phyloP scores from a whole-genome alignment of 306 rosid genomes.

The Canavalia ensiformis region DNA sequence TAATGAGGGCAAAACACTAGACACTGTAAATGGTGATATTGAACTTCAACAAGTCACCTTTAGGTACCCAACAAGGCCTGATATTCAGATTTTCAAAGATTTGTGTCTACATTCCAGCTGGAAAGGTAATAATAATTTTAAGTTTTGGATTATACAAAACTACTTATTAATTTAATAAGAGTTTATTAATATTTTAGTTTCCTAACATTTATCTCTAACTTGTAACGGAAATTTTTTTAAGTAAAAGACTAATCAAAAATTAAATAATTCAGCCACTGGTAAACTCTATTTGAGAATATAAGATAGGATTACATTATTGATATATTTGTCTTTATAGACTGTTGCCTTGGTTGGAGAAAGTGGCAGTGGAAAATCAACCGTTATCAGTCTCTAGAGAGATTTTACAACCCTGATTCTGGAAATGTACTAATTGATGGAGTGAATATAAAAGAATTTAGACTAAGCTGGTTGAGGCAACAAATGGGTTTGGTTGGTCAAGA shows the following conservation, averaged over 20 bases:
- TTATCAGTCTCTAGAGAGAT: conserved; percentile 82
- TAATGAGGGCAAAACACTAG: conserved; percentile 55
- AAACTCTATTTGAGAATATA: too few species aligned
- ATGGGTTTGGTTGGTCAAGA: conserved; percentile 94
- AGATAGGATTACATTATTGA: background rate
- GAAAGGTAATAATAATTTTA: conserved; percentile 62
- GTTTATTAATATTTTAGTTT: too few species aligned
- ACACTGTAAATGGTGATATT: conserved; percentile 60
- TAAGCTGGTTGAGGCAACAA: conserved; percentile 86
- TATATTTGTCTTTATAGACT: conserved; percentile 55
- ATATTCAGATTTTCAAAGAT: conserved; percentile 75
- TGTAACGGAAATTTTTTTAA: too few species aligned
- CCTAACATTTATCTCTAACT: too few species aligned
- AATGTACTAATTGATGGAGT: conserved; percentile 66
- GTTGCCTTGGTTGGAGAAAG: conserved; percentile 95
- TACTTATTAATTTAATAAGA: too few species aligned
- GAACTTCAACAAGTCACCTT: conserved; percentile 72
- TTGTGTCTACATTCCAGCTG: conserved; percentile 71
- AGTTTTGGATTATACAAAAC: too few species aligned
- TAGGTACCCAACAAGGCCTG: conserved; percentile 75
- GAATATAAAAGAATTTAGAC: conserved; percentile 56
- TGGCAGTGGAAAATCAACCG: conserved; percentile 90
- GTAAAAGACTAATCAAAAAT: too few species aligned
- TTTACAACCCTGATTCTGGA: conserved; percentile 78
- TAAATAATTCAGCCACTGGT: too few species aligned